Base-by-base conservation (phyloP, 805 yeast genomes). In the Wickerhamiella azyma region DNA sequence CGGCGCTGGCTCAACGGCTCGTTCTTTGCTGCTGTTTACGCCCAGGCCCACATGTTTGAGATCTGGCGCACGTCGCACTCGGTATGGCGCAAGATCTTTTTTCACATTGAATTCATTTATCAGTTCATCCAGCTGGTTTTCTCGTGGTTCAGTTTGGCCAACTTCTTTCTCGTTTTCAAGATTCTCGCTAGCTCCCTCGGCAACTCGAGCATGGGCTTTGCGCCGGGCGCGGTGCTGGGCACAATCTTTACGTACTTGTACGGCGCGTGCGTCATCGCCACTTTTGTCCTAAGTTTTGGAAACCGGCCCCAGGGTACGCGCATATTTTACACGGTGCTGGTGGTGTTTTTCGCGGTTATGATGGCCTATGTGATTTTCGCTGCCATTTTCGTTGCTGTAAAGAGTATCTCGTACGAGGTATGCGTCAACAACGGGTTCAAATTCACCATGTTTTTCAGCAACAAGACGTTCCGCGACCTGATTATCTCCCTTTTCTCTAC, bases 1-100 rank as follows among this genome's bases (percentile, higher is more conserved):
- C 74, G 97, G 61, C 77, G 97, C 66, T 92, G 97, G 97, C 73
- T 89, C 53, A 89, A 89, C 61, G 97, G 97, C 46, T 86, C 97
- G 0, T 82, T 92, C 58, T 89, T 92, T 66, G 96, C 97, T 0
- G 92, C 94, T 8, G 71, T 86, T 48, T 89, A 92, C 60, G 78
- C 96, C 0, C 73, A 85, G 47, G 74, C 77, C 48, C 94, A 88
- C 62, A 78, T 79, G 61, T 75, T 74, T 53, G 74, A 76, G 51
- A 72, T 92, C 40, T 83, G 94, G 88, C 60, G 69, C 1, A 79
- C 94, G 14, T 78, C 80, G 17, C 98, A 89, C 63, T 55, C 70
- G 6, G 21, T 66, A 16, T 39, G 57, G n/a, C 72, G 96, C 51
- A 85, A 85, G 57, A 53, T 85, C 32, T 67, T 79, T 57, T 65